Base-by-base conservation (phyloP, 2,329 filamentous ascomycete genomes). In the Pseudogymnoascus pannorum region DNA sequence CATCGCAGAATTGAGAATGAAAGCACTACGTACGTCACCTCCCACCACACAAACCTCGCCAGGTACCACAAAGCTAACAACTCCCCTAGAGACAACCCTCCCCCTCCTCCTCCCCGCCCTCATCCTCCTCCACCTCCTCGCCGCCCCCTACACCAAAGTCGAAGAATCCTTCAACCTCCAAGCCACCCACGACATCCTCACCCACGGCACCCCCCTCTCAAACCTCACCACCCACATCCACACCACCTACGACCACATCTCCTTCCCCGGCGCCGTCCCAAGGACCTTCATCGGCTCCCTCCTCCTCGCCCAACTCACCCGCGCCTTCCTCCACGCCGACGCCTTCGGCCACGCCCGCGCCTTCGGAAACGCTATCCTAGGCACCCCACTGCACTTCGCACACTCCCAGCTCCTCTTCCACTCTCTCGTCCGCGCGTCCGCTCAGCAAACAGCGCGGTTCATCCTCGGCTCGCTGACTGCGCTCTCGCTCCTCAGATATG, bases 81-180 rank as follows among this genome's bases (percentile, higher is more conserved):
- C 16, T 8, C 18, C 38, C 38, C 16, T 8, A 42, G 38, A 42
- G 16, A 20, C 18, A 20, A 11, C 38, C 38, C 38, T 42, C 38
- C 38, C 38, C 60, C 71, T 86, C 65, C 75, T 86, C 58, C 78
- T 92, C 62, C 88, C 89, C 1, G 73, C 79, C 2, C 72, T 87
- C 33, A 79, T 90, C 67, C 72, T 89, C 62, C 61, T 88, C 60
- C 90, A 96, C 74, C 84, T 96, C 61, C 70, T 85, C 64, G 72
- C 86, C 22, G 85, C 92, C 9, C 94, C 94, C 0, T 93, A 95
- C 77, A 97, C 92, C 62, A 99, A 99, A 75, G 94, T 99, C 63
- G 94, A 99, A 74, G 94, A 99, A 75, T 97, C 93, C 0, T 97
- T 99, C 82, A 96, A 96, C 73, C 85, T 97, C 62, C 94, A 99